phyloP scores from a whole-genome alignment of 164 flowering plant genomes.

The Nelumbo lutea region DNA sequence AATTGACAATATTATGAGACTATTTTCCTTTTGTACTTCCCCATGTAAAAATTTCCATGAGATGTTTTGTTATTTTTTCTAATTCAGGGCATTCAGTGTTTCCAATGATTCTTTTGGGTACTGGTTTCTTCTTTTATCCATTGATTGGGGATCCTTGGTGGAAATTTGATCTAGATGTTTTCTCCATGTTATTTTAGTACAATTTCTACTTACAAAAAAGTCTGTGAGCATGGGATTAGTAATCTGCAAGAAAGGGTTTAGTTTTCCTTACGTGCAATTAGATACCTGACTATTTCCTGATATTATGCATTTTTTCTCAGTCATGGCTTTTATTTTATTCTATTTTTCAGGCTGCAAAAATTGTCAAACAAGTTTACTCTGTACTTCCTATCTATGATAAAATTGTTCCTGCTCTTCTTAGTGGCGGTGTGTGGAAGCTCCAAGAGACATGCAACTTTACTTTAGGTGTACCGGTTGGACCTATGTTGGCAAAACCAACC shows the following conservation, averaged over 20 bases:
- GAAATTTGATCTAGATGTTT: no score
- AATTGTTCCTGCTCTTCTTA: constrained; percentile 73
- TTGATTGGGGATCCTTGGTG: no score
- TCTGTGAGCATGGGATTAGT: not conserved
- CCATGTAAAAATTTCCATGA: no score
- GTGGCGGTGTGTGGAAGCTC: constrained; percentile 77
- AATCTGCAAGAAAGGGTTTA: not conserved
- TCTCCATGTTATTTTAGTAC: no score
- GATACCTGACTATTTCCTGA: not conserved
- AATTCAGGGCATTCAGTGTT: no score
- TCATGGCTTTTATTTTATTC: not conserved
- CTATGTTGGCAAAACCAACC: constrained; percentile 97
- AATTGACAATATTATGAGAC: no score
- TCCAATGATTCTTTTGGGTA: no score
- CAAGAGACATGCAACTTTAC: constrained; percentile 64
- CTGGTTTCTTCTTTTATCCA: no score
- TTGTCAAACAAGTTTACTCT: constrained; percentile 85
- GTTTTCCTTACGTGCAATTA: not conserved
- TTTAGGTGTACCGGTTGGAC: constrained; percentile 92
- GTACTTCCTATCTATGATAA: constrained; percentile 88
- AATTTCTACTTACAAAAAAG: no score
- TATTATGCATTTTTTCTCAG: not conserved
- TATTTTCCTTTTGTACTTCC: no score
- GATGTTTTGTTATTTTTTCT: no score
- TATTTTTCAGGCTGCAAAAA: constrained; percentile 72